phyloP scores from a whole-genome alignment of 2,329 filamentous ascomycete genomes.

The Arthrobotrys musiformis region DNA sequence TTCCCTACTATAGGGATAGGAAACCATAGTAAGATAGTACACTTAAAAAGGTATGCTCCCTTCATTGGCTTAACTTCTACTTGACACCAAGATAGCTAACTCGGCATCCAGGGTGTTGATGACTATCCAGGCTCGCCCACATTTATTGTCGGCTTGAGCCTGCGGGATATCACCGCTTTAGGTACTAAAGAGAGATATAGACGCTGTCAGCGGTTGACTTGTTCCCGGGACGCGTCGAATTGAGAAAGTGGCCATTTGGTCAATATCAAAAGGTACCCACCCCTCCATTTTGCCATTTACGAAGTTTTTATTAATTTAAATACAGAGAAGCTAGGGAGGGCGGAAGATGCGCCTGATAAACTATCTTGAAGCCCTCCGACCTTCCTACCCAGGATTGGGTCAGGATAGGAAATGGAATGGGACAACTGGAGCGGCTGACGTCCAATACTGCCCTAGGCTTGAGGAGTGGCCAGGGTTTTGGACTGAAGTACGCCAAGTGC shows the following conservation, averaged over 20 bases:
- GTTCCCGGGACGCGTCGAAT: background rate
- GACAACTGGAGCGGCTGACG: background rate
- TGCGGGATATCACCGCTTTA: background rate
- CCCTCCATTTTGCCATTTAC: background rate
- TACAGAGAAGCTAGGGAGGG: background rate
- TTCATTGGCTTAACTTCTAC: too few relatives aligned
- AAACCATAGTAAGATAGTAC: too few relatives aligned
- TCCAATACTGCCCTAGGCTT: constrained; percentile 9
- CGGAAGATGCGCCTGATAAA: constrained; percentile 12
- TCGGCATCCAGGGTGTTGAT: too few relatives aligned
- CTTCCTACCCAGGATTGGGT: constrained; percentile 14
- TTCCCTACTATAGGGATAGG: background rate
- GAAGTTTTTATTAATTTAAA: background rate
- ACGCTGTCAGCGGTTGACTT: background rate
- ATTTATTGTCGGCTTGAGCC: too few relatives aligned
- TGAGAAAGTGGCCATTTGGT: background rate
- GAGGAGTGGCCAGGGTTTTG: constrained; percentile 33
- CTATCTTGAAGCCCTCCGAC: constrained; percentile 28
- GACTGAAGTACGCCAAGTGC: background rate
- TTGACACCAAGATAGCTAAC: too few relatives aligned
- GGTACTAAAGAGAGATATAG: background rate
- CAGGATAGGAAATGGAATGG: background rate
- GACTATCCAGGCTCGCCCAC: too few relatives aligned
- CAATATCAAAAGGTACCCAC: background rate
- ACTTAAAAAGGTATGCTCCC: background rate